Conservation (phyloP, 371 early-diverging fungal genomes). For the Conidiobolus incongruus region DNA sequence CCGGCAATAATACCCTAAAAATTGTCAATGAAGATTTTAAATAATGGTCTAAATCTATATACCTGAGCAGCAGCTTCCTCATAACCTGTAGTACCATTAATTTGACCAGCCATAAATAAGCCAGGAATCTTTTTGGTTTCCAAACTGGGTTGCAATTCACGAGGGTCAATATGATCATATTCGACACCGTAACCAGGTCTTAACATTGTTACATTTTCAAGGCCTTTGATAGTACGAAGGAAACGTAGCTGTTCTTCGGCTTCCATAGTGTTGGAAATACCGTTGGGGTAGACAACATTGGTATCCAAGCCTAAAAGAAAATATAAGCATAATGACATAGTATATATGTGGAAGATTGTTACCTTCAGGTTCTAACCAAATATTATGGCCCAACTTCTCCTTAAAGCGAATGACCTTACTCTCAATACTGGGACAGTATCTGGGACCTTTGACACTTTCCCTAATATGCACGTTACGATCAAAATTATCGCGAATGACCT, state of each 20-base stretch:
- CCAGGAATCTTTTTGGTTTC: conserved; percentile 59
- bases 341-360: conserved; percentile 7
- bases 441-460: conserved; percentile 65
- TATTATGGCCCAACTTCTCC: conserved; percentile 33
- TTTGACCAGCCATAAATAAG: conserved; percentile 64
- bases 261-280: conserved; percentile 66
- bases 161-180: conserved; percentile 69
- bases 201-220: conserved; percentile 52
- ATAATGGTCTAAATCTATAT: not conserved
- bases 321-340: not conserved
- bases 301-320: conserved; percentile 21
- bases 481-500: conserved; percentile 42
- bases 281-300: conserved; percentile 56
- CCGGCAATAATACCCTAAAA: conserved; percentile 48
- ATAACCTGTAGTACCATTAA: conserved; percentile 76
- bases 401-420: conserved; percentile 55
- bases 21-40: too few species aligned
- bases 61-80: conserved; percentile 70
- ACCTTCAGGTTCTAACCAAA: conserved; percentile 75
- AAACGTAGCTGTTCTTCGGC: conserved; percentile 47
- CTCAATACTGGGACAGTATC: conserved; percentile 69
- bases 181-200: conserved; percentile 68
- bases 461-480: conserved; percentile 61
- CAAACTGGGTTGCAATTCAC: conserved; percentile 47
- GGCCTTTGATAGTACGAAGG: conserved; percentile 45